Conservation (phyloP, 2,329 filamentous ascomycete species). For the Verticillium klebahnii region DNA sequence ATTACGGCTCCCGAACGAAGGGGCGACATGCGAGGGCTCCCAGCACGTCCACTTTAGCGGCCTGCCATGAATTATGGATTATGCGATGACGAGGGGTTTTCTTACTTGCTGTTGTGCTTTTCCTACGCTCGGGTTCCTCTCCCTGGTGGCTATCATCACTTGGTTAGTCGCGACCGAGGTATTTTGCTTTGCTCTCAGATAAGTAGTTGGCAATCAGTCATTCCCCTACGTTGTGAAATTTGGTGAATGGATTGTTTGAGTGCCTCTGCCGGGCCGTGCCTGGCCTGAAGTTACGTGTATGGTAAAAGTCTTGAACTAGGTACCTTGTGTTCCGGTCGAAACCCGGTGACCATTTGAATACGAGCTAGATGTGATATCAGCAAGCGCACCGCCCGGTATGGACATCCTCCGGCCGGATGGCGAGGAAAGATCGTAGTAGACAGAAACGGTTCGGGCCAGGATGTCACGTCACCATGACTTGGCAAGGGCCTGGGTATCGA, state of each 20-base stretch:
- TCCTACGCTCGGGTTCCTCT: not conserved
- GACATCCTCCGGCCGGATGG: no score
- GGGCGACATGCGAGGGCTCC: no score
- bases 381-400: no score
- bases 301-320: no score
- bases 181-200: not conserved
- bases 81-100: not conserved
- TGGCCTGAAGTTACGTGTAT: no score
- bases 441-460: no score
- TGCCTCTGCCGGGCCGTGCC: no score
- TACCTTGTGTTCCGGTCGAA: no score
- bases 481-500: not conserved
- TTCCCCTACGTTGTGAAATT: not conserved
- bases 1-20: not conserved
- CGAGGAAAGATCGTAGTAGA: no score
- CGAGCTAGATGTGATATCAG: no score
- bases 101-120: not conserved
- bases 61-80: not conserved
- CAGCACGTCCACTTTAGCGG: not conserved
- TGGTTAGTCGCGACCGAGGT: not conserved
- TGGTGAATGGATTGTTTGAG: no score
- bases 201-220: not conserved
- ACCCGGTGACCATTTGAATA: no score
- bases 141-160: not conserved
- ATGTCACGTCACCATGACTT: not conserved